Evolutionary conservation across 2,329 filamentous ascomycete genomes (phyloP).

Genomic region (Microdochium nivale): DNA sequence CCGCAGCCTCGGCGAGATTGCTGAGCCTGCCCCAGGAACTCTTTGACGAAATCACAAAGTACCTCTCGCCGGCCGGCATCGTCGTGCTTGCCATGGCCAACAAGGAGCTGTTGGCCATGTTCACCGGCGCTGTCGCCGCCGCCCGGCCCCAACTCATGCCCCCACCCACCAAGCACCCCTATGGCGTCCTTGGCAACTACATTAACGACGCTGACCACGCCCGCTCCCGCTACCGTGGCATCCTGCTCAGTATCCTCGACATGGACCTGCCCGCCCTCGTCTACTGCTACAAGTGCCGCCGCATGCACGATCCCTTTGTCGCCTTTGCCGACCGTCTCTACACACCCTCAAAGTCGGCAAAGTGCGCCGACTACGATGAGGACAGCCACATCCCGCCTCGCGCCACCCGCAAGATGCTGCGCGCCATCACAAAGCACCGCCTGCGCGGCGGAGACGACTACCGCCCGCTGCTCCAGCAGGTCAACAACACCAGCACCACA

Average conservation of each 20-base stretch:
- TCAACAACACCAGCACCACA: conserved; percentile 12
- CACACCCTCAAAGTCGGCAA: conserved; percentile 8
- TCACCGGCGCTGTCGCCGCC: conserved; percentile 3
- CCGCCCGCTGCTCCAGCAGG: conserved; percentile 10
- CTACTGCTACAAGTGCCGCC: conserved; percentile 16
- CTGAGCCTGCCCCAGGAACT: conserved; percentile 13
- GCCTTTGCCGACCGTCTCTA: conserved; percentile 11
- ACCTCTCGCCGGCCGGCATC: conserved; percentile 9
- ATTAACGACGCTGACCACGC: conserved; percentile 6
- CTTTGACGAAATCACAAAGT: conserved; percentile 13
- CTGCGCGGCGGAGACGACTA: conserved; percentile 10
- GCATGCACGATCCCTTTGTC: conserved; percentile 12
- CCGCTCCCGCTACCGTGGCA: conserved; percentile 9
- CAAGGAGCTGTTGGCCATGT: conserved; percentile 13
- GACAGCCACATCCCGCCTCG: conserved; percentile 16
- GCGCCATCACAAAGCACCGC: conserved; percentile 13
- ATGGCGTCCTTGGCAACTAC: conserved; percentile 8
- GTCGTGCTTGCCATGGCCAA: conserved; percentile 14
- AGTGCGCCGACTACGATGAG: conserved; percentile 10
- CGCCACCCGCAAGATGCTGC: conserved; percentile 13
- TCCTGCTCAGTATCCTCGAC: conserved; percentile 12
- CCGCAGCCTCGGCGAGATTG: not conserved
- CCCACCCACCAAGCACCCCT: not conserved
- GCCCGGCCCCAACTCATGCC: not conserved
- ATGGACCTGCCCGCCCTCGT: conserved; percentile 12